Conservation (phyloP, 805 yeast species). For the Saccharomycopsis amapae region DNA sequence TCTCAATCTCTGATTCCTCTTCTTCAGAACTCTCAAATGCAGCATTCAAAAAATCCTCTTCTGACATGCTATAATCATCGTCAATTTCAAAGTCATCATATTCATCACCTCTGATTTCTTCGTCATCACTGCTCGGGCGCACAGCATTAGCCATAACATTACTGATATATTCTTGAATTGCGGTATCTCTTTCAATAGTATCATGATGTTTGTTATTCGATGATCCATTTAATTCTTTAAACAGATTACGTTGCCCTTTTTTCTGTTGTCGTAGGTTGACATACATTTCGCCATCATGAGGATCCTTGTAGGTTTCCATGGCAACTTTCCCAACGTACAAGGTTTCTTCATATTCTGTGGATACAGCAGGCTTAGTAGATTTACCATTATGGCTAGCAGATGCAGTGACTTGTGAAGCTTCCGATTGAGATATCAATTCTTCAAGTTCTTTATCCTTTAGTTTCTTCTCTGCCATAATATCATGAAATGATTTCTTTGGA, state of each 20-base stretch:
- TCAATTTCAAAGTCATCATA: conserved; percentile 1
- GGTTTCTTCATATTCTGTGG: background rate
- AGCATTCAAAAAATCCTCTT: background rate
- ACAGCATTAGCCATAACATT: background rate
- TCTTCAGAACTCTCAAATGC: conserved; percentile 1
- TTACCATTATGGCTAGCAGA: no score
- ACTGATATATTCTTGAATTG: conserved; percentile 1
- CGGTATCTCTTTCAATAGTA: background rate
- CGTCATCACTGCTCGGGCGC: background rate
- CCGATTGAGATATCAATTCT: background rate
- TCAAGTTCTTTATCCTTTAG: background rate
- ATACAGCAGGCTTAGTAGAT: background rate
- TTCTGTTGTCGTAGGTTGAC: background rate
- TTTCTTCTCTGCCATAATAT: background rate
- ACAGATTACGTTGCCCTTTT: background rate
- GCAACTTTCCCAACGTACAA: conserved; percentile 7
- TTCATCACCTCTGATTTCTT: background rate
- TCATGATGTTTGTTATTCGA: background rate
- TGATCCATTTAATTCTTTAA: background rate
- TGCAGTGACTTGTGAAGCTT: no score
- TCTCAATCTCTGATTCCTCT: conserved; percentile 8
- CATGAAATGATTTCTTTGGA: background rate
- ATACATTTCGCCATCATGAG: background rate
- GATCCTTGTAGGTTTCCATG: background rate
- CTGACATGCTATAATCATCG: background rate